phyloP scores from a whole-genome alignment of 192 early-diverging fungal genomes.

The Phycomyces blakesleeanus region DNA sequence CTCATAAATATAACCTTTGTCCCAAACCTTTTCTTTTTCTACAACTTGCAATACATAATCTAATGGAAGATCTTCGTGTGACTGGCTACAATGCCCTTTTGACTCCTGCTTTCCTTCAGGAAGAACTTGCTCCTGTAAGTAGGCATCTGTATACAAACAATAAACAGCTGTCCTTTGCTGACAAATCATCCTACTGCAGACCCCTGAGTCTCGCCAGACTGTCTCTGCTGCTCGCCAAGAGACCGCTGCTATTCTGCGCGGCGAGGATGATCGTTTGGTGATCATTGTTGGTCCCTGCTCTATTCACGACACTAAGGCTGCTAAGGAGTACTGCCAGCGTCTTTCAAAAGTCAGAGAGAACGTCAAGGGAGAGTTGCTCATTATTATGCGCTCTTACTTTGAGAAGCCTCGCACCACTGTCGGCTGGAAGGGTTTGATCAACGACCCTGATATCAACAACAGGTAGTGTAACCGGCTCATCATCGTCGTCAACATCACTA shows the following conservation, averaged over 20 bases:
- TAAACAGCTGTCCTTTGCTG: background rate
- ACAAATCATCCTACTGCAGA: background rate
- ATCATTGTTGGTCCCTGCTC: constrained; percentile 94
- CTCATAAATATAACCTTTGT: background rate
- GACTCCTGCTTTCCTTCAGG: constrained; percentile 84
- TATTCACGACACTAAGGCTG: constrained; percentile 88
- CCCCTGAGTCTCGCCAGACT: constrained; percentile 33
- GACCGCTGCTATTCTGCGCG: constrained; percentile 70
- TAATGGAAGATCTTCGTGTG: constrained; percentile 85
- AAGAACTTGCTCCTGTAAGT: constrained; percentile 72
- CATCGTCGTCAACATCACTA: no score
- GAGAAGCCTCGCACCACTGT: constrained; percentile 97
- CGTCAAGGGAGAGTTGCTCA: constrained; percentile 70
- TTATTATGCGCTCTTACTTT: constrained; percentile 98
- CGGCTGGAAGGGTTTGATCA: constrained; percentile 85
- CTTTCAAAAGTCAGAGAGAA: constrained; percentile 52
- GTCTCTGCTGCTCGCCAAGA: constrained; percentile 52
- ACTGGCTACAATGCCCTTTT: constrained; percentile 88
- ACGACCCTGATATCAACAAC: constrained; percentile 72
- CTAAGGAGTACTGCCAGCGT: constrained; percentile 71
- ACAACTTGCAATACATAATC: constrained; percentile 13
- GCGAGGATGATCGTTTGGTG: constrained; percentile 82
- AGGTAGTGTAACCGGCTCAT: constrained; percentile 21
- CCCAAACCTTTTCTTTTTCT: background rate
- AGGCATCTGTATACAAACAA: background rate